Percentiles rank a stretch among this genome's conserved stretches.
Evolutionary conservation across 2,329 filamentous ascomycete genomes (phyloP).

Genomic region (Corniculantispora saksenae): DNA sequence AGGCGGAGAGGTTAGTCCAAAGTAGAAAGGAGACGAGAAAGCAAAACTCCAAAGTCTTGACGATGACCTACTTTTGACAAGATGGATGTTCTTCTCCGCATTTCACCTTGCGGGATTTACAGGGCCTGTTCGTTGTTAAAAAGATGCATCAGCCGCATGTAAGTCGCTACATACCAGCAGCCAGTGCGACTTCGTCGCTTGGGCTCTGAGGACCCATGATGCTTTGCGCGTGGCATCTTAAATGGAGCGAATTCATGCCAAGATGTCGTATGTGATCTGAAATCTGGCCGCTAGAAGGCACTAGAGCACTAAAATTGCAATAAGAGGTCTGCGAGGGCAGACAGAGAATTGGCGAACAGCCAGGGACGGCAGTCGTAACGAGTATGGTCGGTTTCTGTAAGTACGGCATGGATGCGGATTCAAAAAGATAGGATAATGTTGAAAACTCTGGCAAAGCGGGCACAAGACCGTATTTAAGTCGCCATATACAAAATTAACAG

Average conservation of each 20-base stretch:
- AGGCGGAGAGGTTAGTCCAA: background rate
- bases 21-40: too few species aligned
- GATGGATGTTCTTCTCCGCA: conserved; percentile 76
- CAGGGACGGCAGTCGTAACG: background rate
- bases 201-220: conserved; percentile 43
- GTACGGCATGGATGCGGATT: conserved; percentile 16
- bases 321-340: background rate
- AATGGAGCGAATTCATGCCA: background rate
- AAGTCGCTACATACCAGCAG: conserved; percentile 41
- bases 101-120: conserved; percentile 72
- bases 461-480: conserved; percentile 14
- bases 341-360: conserved; percentile 9
- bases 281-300: background rate
- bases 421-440: conserved; percentile 10
- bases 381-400: conserved; percentile 3
- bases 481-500: background rate
- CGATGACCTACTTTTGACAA: conserved; percentile 60
- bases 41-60: background rate
- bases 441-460: conserved; percentile 9
- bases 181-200: conserved; percentile 48
- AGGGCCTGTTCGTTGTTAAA: conserved; percentile 57
- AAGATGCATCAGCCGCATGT: background rate
- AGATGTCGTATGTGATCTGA: background rate
- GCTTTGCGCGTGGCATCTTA: conserved; percentile 45
- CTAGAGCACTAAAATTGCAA: background rate